Conservation (phyloP, 2,329 filamentous ascomycete genomes). For the Scedosporium boydii region DNA sequence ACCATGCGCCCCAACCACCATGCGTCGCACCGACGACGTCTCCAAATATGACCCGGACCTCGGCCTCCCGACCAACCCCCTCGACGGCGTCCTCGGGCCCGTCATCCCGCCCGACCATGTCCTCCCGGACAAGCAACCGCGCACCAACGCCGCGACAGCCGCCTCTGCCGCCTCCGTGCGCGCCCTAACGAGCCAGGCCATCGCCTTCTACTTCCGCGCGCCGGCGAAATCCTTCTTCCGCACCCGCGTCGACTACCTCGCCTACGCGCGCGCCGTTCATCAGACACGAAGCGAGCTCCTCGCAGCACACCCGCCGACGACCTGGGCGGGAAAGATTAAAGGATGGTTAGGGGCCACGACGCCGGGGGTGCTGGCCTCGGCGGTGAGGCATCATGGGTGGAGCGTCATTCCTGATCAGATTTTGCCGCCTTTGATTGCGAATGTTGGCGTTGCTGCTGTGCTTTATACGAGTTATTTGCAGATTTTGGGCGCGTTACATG, state of each 20-base stretch:
- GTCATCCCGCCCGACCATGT: constrained; percentile 29
- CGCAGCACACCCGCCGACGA: constrained; percentile 18
- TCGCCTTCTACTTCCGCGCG: constrained; percentile 86
- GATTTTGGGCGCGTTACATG: constrained; percentile 55
- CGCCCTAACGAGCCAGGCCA: constrained; percentile 70
- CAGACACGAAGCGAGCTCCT: constrained; percentile 31
- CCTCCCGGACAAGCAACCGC: constrained; percentile 35
- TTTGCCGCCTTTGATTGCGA: constrained; percentile 65
- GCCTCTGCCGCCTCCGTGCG: constrained; percentile 80
- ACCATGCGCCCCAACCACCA: background rate
- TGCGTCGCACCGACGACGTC: background rate
- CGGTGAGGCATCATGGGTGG: constrained; percentile 63
- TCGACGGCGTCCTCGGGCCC: constrained; percentile 30
- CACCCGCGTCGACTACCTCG: constrained; percentile 74
- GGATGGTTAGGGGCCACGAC: constrained; percentile 53
- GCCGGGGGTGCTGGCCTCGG: constrained; percentile 58
- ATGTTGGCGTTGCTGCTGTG: constrained; percentile 63
- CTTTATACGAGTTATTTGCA: constrained; percentile 70
- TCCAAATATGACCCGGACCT: background rate
- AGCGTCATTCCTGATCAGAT: constrained; percentile 65
- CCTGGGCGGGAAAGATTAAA: constrained; percentile 31
- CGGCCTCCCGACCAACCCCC: background rate
- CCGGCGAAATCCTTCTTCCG: constrained; percentile 90
- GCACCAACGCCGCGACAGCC: constrained; percentile 52
- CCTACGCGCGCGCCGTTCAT: constrained; percentile 45